phyloP scores from a whole-genome alignment of 1,139 yeast genomes.

The Protomyces macrosporus region DNA sequence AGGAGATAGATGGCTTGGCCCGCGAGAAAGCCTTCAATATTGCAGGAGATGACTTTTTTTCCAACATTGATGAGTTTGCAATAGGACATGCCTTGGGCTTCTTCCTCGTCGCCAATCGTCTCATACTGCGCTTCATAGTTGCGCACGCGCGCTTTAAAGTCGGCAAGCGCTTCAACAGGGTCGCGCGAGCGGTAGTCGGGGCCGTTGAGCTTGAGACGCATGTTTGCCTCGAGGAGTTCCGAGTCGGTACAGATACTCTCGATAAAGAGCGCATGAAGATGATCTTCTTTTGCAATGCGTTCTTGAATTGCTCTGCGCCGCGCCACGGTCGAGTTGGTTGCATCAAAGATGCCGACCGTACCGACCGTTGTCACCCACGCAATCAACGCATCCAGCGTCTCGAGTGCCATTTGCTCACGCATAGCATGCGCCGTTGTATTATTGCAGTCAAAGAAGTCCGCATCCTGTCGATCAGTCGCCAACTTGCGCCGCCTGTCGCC shows the following conservation, averaged over 20 bases:
- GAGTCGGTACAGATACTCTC: conserved; percentile 86
- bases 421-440: conserved; percentile 60
- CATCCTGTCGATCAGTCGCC: conserved; percentile 38
- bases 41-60: conserved; percentile 82
- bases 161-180: conserved; percentile 69
- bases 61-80: conserved; percentile 96
- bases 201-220: conserved; percentile 77
- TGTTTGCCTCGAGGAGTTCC: conserved; percentile 70
- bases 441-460: conserved; percentile 80
- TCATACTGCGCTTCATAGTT: conserved; percentile 89
- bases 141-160: conserved; percentile 71
- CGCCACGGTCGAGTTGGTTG: conserved; percentile 79
- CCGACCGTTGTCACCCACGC: conserved; percentile 81
- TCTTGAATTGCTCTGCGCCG: conserved; percentile 66
- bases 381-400: conserved; percentile 75
- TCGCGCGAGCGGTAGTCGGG: conserved; percentile 91
- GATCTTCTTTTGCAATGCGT: conserved; percentile 56
- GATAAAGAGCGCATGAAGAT: conserved; percentile 68
- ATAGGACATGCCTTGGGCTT: conserved; percentile 60
- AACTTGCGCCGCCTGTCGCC: conserved; percentile 75
- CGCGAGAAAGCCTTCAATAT: conserved; percentile 85
- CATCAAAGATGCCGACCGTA: conserved; percentile 91
- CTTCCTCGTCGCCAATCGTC: conserved; percentile 75
- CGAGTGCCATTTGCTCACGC: conserved; percentile 95
- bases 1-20: conserved; percentile 90